Percentiles rank a stretch among this genome's conserved stretches.
Evolutionary conservation across 805 yeast genomes (phyloP).

Genomic region (Saccharomycopsis sp.): DNA sequence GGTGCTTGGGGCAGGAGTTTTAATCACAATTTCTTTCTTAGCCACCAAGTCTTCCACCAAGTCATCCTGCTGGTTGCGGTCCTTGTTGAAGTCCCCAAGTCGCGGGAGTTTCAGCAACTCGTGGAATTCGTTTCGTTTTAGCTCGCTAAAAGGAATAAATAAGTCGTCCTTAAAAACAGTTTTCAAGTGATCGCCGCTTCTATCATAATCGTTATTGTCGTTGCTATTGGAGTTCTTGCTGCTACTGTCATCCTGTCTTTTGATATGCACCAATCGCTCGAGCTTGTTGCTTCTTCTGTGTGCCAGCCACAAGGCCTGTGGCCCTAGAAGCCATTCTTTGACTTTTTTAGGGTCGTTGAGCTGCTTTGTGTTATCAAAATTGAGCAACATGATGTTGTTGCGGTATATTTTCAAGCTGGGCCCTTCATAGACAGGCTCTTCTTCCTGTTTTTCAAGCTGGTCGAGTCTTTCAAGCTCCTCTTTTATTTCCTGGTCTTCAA

Average conservation of each 20-base stretch:
- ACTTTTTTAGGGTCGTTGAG: slow-evolving; percentile 22
- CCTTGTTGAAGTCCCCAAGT: slow-evolving; percentile 50
- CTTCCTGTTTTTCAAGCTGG: neutral
- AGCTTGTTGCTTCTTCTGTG: slow-evolving; percentile 45
- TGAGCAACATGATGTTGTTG: slow-evolving; percentile 43
- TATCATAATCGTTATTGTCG: slow-evolving; percentile 1
- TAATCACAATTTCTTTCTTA: slow-evolving; percentile 42
- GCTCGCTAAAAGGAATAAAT: slow-evolving; percentile 17
- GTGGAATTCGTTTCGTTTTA: slow-evolving; percentile 32
- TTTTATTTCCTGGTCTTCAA: neutral
- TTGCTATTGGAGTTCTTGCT: neutral
- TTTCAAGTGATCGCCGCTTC: neutral
- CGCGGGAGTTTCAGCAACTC: slow-evolving; percentile 42
- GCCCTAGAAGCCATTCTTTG: slow-evolving; percentile 50
- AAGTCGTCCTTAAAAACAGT: slow-evolving; percentile 10
- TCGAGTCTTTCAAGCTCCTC: neutral
- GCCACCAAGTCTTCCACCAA: slow-evolving; percentile 23
- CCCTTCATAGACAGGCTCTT: slow-evolving; percentile 45
- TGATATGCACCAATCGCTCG: slow-evolving; percentile 43
- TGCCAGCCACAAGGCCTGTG: slow-evolving; percentile 46
- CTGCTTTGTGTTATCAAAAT: slow-evolving; percentile 18
- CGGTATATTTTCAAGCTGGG: slow-evolving; percentile 58
- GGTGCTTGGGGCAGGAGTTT: slow-evolving; percentile 70
- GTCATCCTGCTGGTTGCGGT: slow-evolving; percentile 26
- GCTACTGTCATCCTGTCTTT: slow-evolving; percentile 23